Conservation (phyloP, 2,329 filamentous ascomycete species). For the Pseudogymnoascus verrucosus region DNA sequence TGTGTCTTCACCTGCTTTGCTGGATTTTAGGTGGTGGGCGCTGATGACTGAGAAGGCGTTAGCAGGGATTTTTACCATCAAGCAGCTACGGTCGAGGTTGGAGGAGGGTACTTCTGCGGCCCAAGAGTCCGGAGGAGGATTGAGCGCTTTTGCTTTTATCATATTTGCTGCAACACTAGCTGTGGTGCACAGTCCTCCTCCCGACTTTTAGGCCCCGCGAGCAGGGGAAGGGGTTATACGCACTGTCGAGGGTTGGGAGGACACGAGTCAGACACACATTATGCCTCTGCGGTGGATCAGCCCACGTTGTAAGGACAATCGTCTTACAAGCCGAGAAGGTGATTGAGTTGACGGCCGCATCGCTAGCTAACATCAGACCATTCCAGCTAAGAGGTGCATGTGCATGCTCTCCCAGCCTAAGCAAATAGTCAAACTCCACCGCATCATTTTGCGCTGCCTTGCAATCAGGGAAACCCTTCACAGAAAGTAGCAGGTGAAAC, state of each 20-base stretch:
- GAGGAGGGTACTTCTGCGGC: neutral
- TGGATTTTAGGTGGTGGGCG: constrained; percentile 39
- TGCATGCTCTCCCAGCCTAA: neutral
- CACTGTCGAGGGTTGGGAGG: neutral
- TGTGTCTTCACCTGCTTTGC: constrained; percentile 37
- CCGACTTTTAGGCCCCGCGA: neutral
- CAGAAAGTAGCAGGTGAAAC: neutral
- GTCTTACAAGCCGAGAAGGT: neutral
- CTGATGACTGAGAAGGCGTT: constrained; percentile 27
- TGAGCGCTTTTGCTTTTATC: neutral
- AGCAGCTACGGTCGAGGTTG: neutral
- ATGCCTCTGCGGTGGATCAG: neutral
- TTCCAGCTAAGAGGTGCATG: neutral
- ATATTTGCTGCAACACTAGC: neutral
- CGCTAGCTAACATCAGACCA: neutral
- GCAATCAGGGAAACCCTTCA: neutral
- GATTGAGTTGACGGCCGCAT: neutral
- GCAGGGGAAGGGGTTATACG: neutral
- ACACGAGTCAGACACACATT: neutral
- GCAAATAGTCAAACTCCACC: neutral
- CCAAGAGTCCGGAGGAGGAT: neutral
- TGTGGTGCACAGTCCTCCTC: neutral
- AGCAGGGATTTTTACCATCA: too few species aligned
- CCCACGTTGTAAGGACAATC: neutral
- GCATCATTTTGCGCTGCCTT: neutral